Percentiles rank a stretch among this genome's conserved stretches.
Conservation (phyloP, 768 basidiomycete genomes). For the Tricholomella constricta region DNA sequence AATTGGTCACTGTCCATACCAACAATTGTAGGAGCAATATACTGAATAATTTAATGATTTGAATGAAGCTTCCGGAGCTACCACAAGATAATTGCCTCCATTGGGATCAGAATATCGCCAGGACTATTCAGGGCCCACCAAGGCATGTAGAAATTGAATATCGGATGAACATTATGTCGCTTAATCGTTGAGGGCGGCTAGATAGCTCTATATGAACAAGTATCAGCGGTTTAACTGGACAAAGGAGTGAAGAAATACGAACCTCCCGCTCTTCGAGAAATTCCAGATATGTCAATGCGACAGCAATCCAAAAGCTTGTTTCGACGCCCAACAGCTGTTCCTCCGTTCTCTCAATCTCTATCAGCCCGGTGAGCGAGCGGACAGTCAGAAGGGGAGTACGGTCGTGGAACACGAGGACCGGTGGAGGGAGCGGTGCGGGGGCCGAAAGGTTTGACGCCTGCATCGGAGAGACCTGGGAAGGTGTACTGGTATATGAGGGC, state of each 20-base stretch:
- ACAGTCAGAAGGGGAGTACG: conserved; percentile 67
- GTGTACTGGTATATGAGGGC: conserved; percentile 37
- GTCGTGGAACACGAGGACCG: conserved; percentile 71
- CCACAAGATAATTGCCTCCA: too few relatives aligned
- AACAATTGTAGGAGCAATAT: too few relatives aligned
- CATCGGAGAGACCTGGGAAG: conserved; percentile 14
- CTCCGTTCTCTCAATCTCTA: conserved; percentile 63
- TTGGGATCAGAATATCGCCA: neutral
- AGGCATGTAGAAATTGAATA: conserved; percentile 1
- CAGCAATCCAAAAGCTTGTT: conserved; percentile 75
- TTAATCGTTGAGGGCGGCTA: conserved; percentile 53
- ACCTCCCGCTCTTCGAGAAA: conserved; percentile 82
- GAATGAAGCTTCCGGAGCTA: too few relatives aligned
- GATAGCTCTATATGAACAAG: conserved; percentile 48
- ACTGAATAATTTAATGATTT: too few relatives aligned
- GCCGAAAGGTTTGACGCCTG: conserved; percentile 18
- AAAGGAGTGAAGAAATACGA: conserved; percentile 23
- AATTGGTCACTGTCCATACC: too few relatives aligned
- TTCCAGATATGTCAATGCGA: conserved; percentile 74
- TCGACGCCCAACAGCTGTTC: conserved; percentile 67
- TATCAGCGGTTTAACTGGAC: neutral
- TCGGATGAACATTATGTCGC: conserved; percentile 1
- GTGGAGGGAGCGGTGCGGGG: conserved; percentile 23
- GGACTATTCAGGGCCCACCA: too few relatives aligned
- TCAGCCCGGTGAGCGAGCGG: conserved; percentile 55